Percentiles rank a stretch among this genome's conserved stretches.
Evolutionary conservation across 2,329 filamentous ascomycete genomes (phyloP).

Genomic region (Diaporthe vexans): DNA sequence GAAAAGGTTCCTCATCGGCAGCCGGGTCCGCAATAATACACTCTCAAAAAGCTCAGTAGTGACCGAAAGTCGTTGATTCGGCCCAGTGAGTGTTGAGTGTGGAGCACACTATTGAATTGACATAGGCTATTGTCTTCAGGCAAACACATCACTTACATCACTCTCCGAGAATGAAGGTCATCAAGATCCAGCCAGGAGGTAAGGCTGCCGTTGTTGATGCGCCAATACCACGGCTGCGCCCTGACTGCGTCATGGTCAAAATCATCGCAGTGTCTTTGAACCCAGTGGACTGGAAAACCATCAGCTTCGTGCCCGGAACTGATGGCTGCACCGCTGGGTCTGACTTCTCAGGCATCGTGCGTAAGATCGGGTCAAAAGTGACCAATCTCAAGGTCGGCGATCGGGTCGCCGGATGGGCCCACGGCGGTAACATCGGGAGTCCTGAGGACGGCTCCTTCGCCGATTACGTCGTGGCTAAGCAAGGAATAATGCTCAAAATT

Average conservation of each 20-base stretch:
- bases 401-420: constrained; percentile 18
- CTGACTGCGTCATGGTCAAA: constrained; percentile 43
- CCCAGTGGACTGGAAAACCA: constrained; percentile 52
- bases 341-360: constrained; percentile 52
- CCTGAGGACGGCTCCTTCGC: constrained; percentile 22
- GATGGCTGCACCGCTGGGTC: constrained; percentile 46
- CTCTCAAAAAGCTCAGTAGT: neutral
- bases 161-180: neutral
- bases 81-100: neutral
- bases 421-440: neutral
- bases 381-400: constrained; percentile 7
- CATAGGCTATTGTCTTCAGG: neutral
- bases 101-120: neutral
- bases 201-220: neutral
- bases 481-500: constrained; percentile 10
- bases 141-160: neutral
- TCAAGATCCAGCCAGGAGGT: constrained; percentile 1
- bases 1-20: neutral
- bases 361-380: constrained; percentile 42
- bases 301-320: constrained; percentile 46
- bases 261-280: constrained; percentile 52
- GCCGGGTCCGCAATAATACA: neutral
- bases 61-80: neutral
- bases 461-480: constrained; percentile 13
- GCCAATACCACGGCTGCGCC: neutral